phyloP scores from a whole-genome alignment of 2,329 filamentous ascomycete species.

The Monilinia polystroma region DNA sequence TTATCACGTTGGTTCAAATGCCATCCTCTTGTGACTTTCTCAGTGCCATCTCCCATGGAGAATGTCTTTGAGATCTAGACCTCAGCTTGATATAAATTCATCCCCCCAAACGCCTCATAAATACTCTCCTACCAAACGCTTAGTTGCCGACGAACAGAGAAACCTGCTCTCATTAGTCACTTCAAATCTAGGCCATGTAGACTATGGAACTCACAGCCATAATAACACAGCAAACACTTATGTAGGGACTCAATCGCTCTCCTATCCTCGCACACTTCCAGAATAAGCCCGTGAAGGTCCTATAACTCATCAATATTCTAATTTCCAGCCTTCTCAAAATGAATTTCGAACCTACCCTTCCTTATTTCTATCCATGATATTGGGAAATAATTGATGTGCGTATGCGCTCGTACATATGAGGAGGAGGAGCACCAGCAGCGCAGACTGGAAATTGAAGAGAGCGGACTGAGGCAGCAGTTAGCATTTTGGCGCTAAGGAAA shows the following conservation, averaged over 20 bases:
- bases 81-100: constrained; percentile 14
- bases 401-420: constrained; percentile 96
- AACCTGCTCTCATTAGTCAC: constrained; percentile 33
- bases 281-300: constrained; percentile 63
- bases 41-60: not conserved
- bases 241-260: constrained; percentile 90
- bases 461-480: constrained; percentile 64
- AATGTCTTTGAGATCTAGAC: not conserved
- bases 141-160: constrained; percentile 40
- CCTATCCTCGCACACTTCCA: constrained; percentile 96
- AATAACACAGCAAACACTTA: constrained; percentile 86
- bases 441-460: constrained; percentile 98
- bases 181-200: not conserved
- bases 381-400: constrained; percentile 83
- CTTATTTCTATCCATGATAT: constrained; percentile 90
- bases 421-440: constrained; percentile 89
- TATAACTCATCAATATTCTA: constrained; percentile 28
- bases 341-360: constrained; percentile 63
- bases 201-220: constrained; percentile 75
- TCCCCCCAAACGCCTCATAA: constrained; percentile 31
- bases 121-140: constrained; percentile 22
- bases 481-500: not conserved
- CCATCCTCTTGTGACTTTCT: not conserved
- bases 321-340: constrained; percentile 9
- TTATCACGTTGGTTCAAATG: not conserved